Evolutionary conservation across 768 basidiomycete genomes (phyloP), one percentile per base, ranked within the genome.

Genomic region (Chlorophyllum brunneum): DNA sequence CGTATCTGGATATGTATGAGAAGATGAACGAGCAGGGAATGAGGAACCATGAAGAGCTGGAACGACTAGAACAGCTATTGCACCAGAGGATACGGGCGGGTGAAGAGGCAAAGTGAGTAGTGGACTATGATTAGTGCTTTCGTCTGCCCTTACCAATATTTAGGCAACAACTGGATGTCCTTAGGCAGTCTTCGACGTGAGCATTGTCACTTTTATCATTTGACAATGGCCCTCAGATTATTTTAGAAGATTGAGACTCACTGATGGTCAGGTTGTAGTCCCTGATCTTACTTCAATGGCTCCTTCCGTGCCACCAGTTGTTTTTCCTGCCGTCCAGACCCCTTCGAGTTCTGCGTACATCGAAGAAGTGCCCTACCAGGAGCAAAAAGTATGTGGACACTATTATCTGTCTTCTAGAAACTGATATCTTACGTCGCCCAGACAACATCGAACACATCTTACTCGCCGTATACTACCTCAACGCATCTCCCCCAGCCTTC

Each of bases 81-180:
- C 30, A 59, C 40, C 51, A 45, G 33, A 60, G 66, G 58, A 63
- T 75, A 5, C 62, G 66, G 33, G 73, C 73, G 16, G 81, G 80
- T 1, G 67, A 71, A 16, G 63, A 73, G 48, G 81, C 80, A 33
- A 67, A 70, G 79, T 66, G 54, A 71, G 79, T 64, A 53, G 18
- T 55, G 62, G 55, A 13, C 11, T 18, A 39, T 16, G 18, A 24
- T 24, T 16, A 31, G 18, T 20, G 5, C 24, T 31, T 42, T 40
- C 8, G 13, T 36, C 22, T n/a, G 20, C 24, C 16, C 24, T 38
- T 50, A 44, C n/a, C 27, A 6, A n/a, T 33, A 16, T 45, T 6
- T 44, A 55, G 48, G 36, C 54, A 22, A 22, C 29, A 43, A 7
- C 27, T 55, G 18, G 42, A 51, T 10, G 7, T 44, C 20, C 13